Conservation (phyloP, 192 early-diverging fungal genomes). For the Spinellus fusiger region DNA sequence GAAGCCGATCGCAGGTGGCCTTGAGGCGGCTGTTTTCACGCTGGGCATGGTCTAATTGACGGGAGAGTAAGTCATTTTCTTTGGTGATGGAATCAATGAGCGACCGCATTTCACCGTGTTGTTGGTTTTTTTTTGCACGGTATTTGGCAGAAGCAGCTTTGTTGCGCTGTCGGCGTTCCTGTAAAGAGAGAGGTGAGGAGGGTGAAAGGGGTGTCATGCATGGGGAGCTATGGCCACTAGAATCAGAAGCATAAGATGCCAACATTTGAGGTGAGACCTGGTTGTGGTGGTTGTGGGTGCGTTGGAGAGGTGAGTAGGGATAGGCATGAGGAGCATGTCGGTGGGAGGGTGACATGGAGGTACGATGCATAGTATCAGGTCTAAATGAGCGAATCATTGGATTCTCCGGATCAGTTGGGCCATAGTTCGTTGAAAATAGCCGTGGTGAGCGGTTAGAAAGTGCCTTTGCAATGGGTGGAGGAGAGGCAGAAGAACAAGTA, state of each 20-base stretch:
- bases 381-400: not conserved
- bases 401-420: not conserved
- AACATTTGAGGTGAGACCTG: not conserved
- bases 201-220: not conserved
- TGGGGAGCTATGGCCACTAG: not conserved
- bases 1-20: constrained; percentile 37
- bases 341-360: not conserved
- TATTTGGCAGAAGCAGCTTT: constrained; percentile 55
- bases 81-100: constrained; percentile 31
- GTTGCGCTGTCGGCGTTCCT: constrained; percentile 47
- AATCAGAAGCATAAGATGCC: not conserved
- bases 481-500: not conserved
- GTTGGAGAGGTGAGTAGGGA: not conserved
- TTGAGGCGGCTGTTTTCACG: constrained; percentile 40
- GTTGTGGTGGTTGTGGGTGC: not conserved
- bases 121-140: constrained; percentile 49
- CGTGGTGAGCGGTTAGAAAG: not conserved
- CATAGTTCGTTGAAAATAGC: not conserved
- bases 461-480: not conserved
- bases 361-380: not conserved
- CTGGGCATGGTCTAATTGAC: constrained; percentile 39
- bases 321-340: not conserved
- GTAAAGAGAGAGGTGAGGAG: constrained; percentile 32
- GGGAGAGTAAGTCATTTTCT: constrained; percentile 36
- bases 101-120: constrained; percentile 46